Conservation (phyloP, 768 basidiomycete species). For the Tylopilus felleus region DNA sequence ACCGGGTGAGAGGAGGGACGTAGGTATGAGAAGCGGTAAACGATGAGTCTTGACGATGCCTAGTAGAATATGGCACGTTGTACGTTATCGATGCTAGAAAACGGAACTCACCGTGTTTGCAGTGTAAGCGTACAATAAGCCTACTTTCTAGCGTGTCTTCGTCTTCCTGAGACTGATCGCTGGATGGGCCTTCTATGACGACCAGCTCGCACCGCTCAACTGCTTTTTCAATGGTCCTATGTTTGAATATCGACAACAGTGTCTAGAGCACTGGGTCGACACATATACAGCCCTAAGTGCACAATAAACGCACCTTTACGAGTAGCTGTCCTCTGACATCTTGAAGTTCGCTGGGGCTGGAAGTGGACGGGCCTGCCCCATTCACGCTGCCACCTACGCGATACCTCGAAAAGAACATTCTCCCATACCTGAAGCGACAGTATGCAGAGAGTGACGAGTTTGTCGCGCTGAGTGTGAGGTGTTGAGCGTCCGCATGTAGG, state of each 20-base stretch:
- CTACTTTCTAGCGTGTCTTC: conserved; percentile 67
- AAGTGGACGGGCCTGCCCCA: conserved; percentile 11
- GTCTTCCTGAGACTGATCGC: conserved; percentile 33
- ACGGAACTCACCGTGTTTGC: conserved; percentile 67
- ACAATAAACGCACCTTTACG: conserved; percentile 50
- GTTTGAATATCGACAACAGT: conserved; percentile 70
- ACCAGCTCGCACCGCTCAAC: conserved; percentile 76
- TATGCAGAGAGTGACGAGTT: conserved; percentile 83
- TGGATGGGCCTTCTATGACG: conserved; percentile 51
- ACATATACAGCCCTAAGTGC: background rate
- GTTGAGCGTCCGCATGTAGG: conserved; percentile 59
- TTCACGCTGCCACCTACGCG: conserved; percentile 33
- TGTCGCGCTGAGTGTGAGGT: conserved; percentile 64
- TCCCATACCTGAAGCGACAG: conserved; percentile 69
- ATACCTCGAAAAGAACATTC: conserved; percentile 70
- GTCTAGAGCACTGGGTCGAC: conserved; percentile 40
- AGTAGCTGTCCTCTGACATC: conserved; percentile 65
- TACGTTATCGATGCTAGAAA: background rate
- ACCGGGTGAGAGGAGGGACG: conserved; percentile 62
- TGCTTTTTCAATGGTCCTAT: conserved; percentile 69
- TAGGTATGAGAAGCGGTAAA: conserved; percentile 55
- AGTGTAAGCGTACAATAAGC: conserved; percentile 68
- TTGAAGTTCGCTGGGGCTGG: conserved; percentile 31
- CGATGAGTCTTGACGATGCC: conserved; percentile 83
- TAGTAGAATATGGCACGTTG: conserved; percentile 26